Conservation (phyloP, 2,329 filamentous ascomycete species). For the Cordyceps cicadae region DNA sequence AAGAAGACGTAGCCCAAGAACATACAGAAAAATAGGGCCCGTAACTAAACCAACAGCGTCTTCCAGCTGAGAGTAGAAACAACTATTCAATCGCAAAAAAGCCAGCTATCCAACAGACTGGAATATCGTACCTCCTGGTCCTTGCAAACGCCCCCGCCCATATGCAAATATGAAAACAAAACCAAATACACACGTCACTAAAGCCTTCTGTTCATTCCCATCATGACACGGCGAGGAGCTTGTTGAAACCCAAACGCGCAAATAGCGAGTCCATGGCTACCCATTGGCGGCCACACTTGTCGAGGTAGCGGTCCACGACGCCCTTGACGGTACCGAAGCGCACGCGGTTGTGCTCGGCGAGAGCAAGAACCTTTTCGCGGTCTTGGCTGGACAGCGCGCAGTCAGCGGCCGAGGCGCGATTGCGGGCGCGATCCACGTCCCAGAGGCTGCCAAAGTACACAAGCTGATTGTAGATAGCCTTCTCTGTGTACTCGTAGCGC, state of each 20-base stretch:
- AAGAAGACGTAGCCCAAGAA: neutral
- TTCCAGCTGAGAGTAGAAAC: neutral
- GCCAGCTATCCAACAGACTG: neutral
- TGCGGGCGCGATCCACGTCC: conserved; percentile 76
- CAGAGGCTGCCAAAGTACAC: conserved; percentile 79
- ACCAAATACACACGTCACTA: neutral
- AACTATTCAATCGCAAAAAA: neutral
- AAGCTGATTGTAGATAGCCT: conserved; percentile 89
- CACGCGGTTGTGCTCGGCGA: conserved; percentile 74
- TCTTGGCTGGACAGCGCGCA: conserved; percentile 41
- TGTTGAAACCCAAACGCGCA: conserved; percentile 52
- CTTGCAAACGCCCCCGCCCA: conserved; percentile 2
- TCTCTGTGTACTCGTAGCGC: conserved; percentile 80
- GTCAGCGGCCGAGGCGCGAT: conserved; percentile 40
- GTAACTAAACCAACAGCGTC: neutral
- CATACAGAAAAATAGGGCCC: neutral
- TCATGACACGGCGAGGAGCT: conserved; percentile 16
- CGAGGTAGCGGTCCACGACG: conserved; percentile 74
- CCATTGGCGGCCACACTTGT: conserved; percentile 86
- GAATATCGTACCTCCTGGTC: neutral
- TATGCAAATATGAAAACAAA: neutral
- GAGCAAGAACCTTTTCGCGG: conserved; percentile 56
- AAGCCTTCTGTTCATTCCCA: neutral
- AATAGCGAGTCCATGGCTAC: conserved; percentile 90
- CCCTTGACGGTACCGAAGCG: conserved; percentile 69